Evolutionary conservation across 306 rosid genomes (phyloP).

Genomic region (Cicer yamashitae): DNA sequence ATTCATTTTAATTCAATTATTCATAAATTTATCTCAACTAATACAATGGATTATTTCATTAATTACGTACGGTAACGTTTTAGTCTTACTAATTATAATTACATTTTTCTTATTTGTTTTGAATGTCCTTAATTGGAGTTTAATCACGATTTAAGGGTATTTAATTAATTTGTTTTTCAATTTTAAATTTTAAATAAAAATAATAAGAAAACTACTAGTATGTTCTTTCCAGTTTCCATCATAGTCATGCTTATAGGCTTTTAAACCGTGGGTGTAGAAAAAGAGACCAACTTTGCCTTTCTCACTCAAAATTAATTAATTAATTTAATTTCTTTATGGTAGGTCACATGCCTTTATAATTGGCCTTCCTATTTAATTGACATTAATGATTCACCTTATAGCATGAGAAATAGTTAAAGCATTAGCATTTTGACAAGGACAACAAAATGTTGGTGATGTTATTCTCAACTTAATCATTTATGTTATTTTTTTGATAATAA

Average conservation of each 20-base stretch:
- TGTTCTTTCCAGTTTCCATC: neutral
- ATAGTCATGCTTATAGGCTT: constrained; percentile 4
- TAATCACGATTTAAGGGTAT: neutral
- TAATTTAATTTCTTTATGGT: constrained; percentile 8
- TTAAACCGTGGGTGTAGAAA: constrained; percentile 16
- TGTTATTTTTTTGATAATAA: neutral
- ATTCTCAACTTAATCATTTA: neutral
- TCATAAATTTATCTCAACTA: no score
- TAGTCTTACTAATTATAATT: neutral
- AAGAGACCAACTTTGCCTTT: constrained; percentile 31
- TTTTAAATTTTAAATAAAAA: neutral
- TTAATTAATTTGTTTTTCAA: neutral
- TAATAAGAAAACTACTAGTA: no score
- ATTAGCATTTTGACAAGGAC: constrained; percentile 18
- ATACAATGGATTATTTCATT: neutral
- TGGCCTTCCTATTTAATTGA: constrained; percentile 34
- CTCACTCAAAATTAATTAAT: neutral
- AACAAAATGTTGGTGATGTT: neutral
- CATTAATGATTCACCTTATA: constrained; percentile 37
- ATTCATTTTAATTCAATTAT: neutral
- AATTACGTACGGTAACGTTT: neutral
- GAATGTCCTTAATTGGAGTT: neutral
- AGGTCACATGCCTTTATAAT: constrained; percentile 13
- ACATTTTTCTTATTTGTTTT: neutral
- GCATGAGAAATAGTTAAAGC: constrained; percentile 26